A percentile compares a stretch with the other conserved stretches of the same genome.
Evolutionary conservation across 495 filamentous ascomycete genomes (phyloP).

Genomic region (Penicillium desertorum): DNA sequence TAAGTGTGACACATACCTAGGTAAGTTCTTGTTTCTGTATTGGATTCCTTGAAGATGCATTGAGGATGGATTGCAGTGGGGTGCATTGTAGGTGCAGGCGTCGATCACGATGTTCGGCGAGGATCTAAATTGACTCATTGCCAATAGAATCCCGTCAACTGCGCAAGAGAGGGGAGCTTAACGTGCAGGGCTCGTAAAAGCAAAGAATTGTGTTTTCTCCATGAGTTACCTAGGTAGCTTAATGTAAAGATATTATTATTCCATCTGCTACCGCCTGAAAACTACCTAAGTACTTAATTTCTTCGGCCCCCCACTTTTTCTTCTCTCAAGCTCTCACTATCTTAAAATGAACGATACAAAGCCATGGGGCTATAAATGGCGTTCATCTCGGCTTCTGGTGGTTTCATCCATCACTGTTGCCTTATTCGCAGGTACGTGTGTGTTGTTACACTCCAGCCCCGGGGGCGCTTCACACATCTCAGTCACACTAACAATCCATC

Average conservation of each 20-base stretch:
- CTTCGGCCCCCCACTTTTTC: background rate
- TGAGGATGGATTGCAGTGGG: background rate
- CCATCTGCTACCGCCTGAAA: background rate
- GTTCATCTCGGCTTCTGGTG: conserved; percentile 22
- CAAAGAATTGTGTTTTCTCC: background rate
- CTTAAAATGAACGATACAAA: conserved; percentile 7
- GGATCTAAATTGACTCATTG: conserved; percentile 4
- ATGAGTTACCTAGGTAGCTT: background rate
- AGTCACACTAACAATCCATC: conserved; percentile 6
- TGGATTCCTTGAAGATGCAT: background rate
- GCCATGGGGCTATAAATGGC: conserved; percentile 24
- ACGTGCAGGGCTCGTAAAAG: background rate
- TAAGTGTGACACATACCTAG: conserved; percentile 7
- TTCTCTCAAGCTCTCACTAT: background rate
- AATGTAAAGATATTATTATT: conserved; percentile 4
- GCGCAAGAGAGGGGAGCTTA: background rate
- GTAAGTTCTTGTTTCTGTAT: background rate
- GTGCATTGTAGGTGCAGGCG: conserved; percentile 3
- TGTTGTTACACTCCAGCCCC: background rate
- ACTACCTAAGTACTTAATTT: background rate
- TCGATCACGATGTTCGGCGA: conserved; percentile 9
- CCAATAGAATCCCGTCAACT: background rate
- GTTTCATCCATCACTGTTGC: conserved; percentile 19
- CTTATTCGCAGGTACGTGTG: conserved; percentile 23
- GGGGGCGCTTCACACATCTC: background rate